These are phyloP conservation scores for Lavandula angustifolia DNA, from an alignment of 257 asterid species.

Conservation along the genomic window DNA sequence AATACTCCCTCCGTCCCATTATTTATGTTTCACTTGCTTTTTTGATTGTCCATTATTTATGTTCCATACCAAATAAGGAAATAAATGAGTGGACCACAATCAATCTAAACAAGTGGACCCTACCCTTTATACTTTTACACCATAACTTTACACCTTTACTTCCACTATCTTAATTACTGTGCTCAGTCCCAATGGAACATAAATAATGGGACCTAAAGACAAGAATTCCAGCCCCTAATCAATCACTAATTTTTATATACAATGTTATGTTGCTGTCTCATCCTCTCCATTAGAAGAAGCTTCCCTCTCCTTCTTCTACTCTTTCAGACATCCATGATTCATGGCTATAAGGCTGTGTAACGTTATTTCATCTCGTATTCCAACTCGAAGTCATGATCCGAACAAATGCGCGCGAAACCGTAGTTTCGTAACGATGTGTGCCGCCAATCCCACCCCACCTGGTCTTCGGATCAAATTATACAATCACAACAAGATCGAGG, in stretches of 20 bases:
- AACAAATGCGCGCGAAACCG: slow-evolving; percentile 22
- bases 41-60: no score
- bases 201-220: no score
- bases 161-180: no score
- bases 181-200: no score
- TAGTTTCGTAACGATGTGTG: slow-evolving; percentile 43
- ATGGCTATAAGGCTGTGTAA: slow-evolving; percentile 49
- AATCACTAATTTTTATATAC: slow-evolving; percentile 29
- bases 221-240: slow-evolving; percentile 19
- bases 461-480: slow-evolving; percentile 41
- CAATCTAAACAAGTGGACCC: no score
- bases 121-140: no score
- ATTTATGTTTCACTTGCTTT: no score
- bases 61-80: no score
- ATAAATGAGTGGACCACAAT: no score
- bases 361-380: slow-evolving; percentile 29
- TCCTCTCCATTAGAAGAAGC: slow-evolving; percentile 18
- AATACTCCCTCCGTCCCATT: no score
- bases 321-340: slow-evolving; percentile 18
- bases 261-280: slow-evolving; percentile 31
- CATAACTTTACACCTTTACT: no score
- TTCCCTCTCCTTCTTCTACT: slow-evolving; percentile 13
- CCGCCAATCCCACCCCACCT: slow-evolving; percentile 38
- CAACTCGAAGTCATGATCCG: slow-evolving; percentile 26
- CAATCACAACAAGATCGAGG: slow-evolving; percentile 37